Conservation (phyloP, 768 basidiomycete genomes). For the Gelatoporia subvermispora region DNA sequence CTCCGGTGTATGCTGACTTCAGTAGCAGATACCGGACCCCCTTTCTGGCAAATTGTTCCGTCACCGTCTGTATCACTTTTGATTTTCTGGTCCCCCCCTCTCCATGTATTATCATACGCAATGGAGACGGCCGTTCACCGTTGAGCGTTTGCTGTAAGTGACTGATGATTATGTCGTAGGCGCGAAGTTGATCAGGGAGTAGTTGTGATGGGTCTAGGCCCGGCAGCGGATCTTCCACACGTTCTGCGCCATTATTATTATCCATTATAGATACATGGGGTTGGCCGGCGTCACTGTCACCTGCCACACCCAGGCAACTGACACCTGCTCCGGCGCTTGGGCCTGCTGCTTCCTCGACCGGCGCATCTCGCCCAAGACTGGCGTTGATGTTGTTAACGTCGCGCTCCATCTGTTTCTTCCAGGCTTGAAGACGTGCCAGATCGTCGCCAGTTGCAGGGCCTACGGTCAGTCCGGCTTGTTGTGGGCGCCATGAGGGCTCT, state of each 20-base stretch:
- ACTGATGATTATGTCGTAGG: slow-evolving; percentile 31
- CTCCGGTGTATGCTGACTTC: slow-evolving; percentile 35
- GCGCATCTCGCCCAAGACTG: neutral
- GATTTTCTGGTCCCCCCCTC: slow-evolving; percentile 44
- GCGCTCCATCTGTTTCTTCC: slow-evolving; percentile 9
- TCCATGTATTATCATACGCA: slow-evolving; percentile 36
- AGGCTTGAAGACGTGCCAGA: neutral
- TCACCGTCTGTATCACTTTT: slow-evolving; percentile 32
- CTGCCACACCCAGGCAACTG: neutral
- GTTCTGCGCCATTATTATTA: neutral
- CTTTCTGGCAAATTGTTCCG: slow-evolving; percentile 25
- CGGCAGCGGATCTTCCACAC: neutral
- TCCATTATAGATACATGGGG: neutral
- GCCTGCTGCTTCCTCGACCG: neutral
- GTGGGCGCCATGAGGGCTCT: slow-evolving; percentile 1
- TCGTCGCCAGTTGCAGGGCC: slow-evolving; percentile 4
- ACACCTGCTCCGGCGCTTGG: neutral
- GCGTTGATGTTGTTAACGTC: slow-evolving; percentile 2
- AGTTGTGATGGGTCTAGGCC: slow-evolving; percentile 11
- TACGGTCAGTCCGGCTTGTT: neutral
- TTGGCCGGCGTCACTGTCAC: neutral
- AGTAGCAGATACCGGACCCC: slow-evolving; percentile 14
- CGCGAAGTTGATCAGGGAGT: slow-evolving; percentile 30
- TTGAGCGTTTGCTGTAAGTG: slow-evolving; percentile 21
- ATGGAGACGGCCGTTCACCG: slow-evolving; percentile 18